Conservation (phyloP, 768 basidiomycete genomes). For the Ramaria sp. region DNA sequence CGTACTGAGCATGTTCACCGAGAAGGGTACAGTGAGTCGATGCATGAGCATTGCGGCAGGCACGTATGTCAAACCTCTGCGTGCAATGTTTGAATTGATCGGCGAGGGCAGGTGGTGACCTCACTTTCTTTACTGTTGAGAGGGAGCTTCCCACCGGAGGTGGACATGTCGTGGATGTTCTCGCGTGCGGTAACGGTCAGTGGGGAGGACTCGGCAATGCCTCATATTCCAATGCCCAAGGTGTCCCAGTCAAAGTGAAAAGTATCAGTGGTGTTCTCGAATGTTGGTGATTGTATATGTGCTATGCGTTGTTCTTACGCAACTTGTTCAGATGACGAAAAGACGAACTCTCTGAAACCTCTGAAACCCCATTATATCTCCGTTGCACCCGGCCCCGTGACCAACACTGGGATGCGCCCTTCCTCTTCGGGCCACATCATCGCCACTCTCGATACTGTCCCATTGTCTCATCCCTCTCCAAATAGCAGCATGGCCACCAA, state of each 20-base stretch:
- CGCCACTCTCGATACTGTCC: constrained; percentile 54
- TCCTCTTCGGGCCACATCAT: constrained; percentile 59
- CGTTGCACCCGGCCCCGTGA: constrained; percentile 36
- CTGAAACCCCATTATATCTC: constrained; percentile 53
- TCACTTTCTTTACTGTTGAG: constrained; percentile 71
- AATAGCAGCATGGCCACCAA: constrained; percentile 18
- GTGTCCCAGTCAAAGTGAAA: constrained; percentile 61
- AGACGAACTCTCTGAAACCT: constrained; percentile 44
- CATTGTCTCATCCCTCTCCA: constrained; percentile 32
- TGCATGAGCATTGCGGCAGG: constrained; percentile 63
- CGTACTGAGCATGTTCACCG: constrained; percentile 50
- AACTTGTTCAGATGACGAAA: constrained; percentile 48
- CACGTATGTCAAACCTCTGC: constrained; percentile 17
- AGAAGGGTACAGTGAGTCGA: constrained; percentile 38
- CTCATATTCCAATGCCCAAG: constrained; percentile 58
- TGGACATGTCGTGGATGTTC: constrained; percentile 38
- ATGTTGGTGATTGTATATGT: constrained; percentile 42
- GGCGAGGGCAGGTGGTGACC: constrained; percentile 47
- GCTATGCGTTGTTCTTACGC: not conserved
- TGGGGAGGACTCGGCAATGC: constrained; percentile 65
- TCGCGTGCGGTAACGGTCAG: constrained; percentile 78
- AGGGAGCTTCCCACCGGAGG: constrained; percentile 23
- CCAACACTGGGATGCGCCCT: not conserved
- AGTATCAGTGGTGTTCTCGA: constrained; percentile 77
- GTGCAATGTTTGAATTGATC: not conserved